Base-by-base conservation (phyloP, 2,329 filamentous ascomycete species). In the Beauveria sp. region DNA sequence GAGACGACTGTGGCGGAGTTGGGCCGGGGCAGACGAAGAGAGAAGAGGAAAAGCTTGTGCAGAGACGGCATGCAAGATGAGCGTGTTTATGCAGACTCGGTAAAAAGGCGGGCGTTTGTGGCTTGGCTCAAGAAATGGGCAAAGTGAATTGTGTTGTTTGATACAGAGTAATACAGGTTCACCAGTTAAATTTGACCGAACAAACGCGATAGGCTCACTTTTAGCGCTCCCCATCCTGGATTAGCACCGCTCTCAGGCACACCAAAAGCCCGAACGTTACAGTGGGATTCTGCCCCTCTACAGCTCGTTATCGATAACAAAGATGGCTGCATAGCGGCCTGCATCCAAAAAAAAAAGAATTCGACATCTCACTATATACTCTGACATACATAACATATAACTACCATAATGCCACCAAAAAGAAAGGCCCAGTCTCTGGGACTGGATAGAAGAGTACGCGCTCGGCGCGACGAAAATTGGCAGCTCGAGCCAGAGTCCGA, bases 381-480 rank as follows among this genome's bases (percentile, higher is more conserved):
- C 55, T 54, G 9, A 49, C 34, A 38, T 38, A 49, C 30, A 56
- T 16, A 45, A 20, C 9, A 51, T 12, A 40, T 22, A 24, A 28
- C 26, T n/a, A 26, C 18, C 40, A 40, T 24, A 40, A 77, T 78
- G 76, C 65, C 72, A 1, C 64, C 70, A 0, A 74, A 75, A 63
- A 74, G 81, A 46, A 81, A 79, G 66, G 58, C 71, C 3, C 71
- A 73, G 1, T 68, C 70, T 1, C 46, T 69, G 7, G 73, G 71
- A 12, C 68, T 79, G 2, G 74, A 77, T 63, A 72, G 78, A 61
- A 73, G 78, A 47, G 79, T 81, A 1, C 75, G 76, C 42, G 72
- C 75, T 1, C 71, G 78, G 53, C 75, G 69, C 34, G 75, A 80
- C 30, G 78, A 80, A 28, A 73, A 78, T 57, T 76, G 74, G 66